Evolutionary conservation across 306 rosid species (phyloP), one percentile per base, ranked within the genome.

Genomic region (Malus sieversii): DNA sequence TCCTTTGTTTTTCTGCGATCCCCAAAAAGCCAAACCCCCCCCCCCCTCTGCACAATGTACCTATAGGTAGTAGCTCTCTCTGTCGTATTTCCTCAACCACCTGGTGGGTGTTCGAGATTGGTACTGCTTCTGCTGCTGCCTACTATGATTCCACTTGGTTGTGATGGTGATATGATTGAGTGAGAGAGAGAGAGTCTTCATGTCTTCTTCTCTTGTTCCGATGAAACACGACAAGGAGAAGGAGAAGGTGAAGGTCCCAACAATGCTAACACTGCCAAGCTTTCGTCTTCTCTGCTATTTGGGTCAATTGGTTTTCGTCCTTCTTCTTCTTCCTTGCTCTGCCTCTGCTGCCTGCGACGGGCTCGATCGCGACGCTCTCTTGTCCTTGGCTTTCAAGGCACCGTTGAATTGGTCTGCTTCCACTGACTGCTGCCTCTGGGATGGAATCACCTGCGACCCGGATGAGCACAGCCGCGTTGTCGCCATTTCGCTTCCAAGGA

Each of bases 401-500:
- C 64, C 85, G 30, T 90, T 90, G 71, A 83, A 86, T 62, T 92
- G 97, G 99, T 75, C 89, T 70, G 15, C 51, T 66, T 79, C 96
- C 8, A 13, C 30, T 45, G 97, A 92, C 68, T 95, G 99, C 69
- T 95, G 99, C 33, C 7, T 3, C 16, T 95, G 99, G 99, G 92
- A 89, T 74, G 97, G 99, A 18, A 69, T 95, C 4, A 1, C 10
- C 51, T 92, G 97, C 75, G 83, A 78, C 23, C 4, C 11, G 2
- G 74, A 62, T 78, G 75, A 66, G 23, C 77, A 80, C 65, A 74
- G 42, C 1, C 80, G 84, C 35, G 98, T 95, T 14, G 87, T 81
- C 16, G 78, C 58, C 14, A 78, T 95, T 8, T 51, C 7, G 25
- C 80, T 92, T 42, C 91, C 93, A 0, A 75, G 73, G 10, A 89